A percentile compares a stretch with the other conserved stretches of the same genome.
Evolutionary conservation across 2,329 filamentous ascomycete species (phyloP).

Genomic region (Xylariaceae sp.): DNA sequence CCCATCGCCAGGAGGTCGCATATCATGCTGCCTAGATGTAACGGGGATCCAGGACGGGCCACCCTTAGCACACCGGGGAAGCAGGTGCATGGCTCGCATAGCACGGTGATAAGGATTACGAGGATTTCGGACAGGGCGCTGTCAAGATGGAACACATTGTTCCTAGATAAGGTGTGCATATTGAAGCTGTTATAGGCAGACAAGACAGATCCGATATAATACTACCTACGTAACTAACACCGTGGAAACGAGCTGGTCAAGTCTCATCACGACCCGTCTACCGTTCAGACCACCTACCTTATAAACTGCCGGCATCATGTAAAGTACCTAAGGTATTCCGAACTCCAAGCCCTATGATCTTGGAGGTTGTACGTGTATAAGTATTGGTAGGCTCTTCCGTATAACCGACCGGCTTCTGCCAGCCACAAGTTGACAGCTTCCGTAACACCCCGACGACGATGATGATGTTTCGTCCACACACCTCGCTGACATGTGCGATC

Average conservation of each 20-base stretch:
- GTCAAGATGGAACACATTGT: neutral
- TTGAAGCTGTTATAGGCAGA: neutral
- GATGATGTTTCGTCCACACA: too few relatives aligned
- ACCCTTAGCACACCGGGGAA: conserved; percentile 19
- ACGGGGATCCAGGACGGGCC: conserved; percentile 24
- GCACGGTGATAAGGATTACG: neutral
- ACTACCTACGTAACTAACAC: neutral
- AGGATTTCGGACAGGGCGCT: neutral
- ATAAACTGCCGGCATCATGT: too few relatives aligned
- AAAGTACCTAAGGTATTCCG: neutral
- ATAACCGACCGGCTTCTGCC: neutral
- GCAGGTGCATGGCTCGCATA: conserved; percentile 1
- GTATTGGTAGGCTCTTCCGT: neutral
- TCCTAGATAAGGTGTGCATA: neutral
- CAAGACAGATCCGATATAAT: neutral
- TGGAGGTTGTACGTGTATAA: neutral
- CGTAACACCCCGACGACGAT: too few relatives aligned
- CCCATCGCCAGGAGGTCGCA: neutral
- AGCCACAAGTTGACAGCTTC: neutral
- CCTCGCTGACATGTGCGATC: too few relatives aligned
- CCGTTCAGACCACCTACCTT: too few relatives aligned
- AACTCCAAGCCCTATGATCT: neutral
- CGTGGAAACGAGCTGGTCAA: neutral
- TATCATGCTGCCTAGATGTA: neutral
- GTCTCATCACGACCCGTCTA: neutral